A percentile compares a stretch with the other conserved stretches of the same genome.
Evolutionary conservation across 2,329 filamentous ascomycete species (phyloP).

Genomic region (Claviceps quebecensis): DNA sequence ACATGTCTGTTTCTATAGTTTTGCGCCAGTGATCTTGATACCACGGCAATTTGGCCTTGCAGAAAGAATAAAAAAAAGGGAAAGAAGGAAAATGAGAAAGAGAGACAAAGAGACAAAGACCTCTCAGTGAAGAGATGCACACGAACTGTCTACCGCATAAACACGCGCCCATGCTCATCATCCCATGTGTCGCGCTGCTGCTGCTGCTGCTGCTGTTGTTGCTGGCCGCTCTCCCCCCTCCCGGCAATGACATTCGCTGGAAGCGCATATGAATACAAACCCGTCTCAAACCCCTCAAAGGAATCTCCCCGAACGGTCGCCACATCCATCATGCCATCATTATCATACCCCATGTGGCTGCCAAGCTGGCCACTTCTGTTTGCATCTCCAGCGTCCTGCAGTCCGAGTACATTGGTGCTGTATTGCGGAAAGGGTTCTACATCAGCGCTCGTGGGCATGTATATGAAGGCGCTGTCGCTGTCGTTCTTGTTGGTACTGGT

Average conservation of each 20-base stretch:
- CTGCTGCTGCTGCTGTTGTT: conserved; percentile 5
- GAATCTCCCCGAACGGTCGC: conserved; percentile 21
- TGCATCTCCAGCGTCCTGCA: conserved; percentile 15
- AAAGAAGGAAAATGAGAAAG: neutral
- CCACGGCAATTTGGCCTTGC: neutral
- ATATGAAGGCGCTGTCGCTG: conserved; percentile 11
- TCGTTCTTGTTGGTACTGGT: neutral
- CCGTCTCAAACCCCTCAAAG: conserved; percentile 22
- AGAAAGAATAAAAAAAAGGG: neutral
- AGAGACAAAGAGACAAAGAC: neutral
- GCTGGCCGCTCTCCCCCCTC: neutral
- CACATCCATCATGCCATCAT: conserved; percentile 19
- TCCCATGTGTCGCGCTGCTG: conserved; percentile 10
- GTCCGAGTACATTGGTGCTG: conserved; percentile 17
- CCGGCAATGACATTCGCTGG: conserved; percentile 18
- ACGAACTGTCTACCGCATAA: no score
- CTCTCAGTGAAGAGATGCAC: no score
- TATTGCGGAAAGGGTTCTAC: conserved; percentile 18
- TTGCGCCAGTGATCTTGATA: no score
- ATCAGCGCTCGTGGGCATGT: conserved; percentile 12
- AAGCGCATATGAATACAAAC: conserved; percentile 19
- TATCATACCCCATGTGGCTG: conserved; percentile 14
- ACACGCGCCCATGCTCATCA: conserved; percentile 1
- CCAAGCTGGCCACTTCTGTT: conserved; percentile 13
- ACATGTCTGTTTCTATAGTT: no score